Evolutionary conservation across 192 early-diverging fungal species (phyloP), one percentile per base, ranked within the genome.

Genomic region (Gonapodya sp.): DNA sequence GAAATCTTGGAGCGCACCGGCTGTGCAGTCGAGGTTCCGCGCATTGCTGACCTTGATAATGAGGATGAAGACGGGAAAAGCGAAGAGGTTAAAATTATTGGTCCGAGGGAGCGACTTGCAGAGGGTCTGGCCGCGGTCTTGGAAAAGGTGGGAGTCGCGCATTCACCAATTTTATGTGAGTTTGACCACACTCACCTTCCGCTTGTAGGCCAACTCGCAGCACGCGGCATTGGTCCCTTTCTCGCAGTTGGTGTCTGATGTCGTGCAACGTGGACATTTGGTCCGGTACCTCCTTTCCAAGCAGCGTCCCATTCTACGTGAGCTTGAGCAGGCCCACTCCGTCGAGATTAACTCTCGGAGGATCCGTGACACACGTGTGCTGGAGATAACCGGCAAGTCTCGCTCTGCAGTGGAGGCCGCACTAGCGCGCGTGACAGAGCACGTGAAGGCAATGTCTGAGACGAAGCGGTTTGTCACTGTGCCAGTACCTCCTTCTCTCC

Each of bases 1-100:
- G 96, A 97, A 73, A 94, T 99, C 75, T 85, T 95, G 72, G 89
- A 91, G n/a, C 86, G 89, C 0, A 97, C 94, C 34, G 96, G 94
- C 18, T 99, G 97, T 89, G 89, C 88, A 73, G 92, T 99, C 33
- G 90, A 91, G 36, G 87, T 99, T 35, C 94, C 97, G 0, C 81
- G 92, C 33, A 82, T 89, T 0, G 85, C 89, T 73, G 91, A 93
- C 78, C 83, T 91, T 31, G 30, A 77, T 64, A 24, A 64, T 64
- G 46, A 64, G 75, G 75, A 77, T 2, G 75, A 34, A 34, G 75
- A 18, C 31, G 75, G 75, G 46, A 64, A 77, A 1, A 91, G 91
- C 1, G 94, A 96, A 18, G 87, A 87, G 35, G 90, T 99, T 36
- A 87, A 87, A 73, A 90, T 98, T 35, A 92, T 94, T 79, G 97